phyloP scores from a whole-genome alignment of 352 stramenopile genomes.

The Pythium scleroteichum region DNA sequence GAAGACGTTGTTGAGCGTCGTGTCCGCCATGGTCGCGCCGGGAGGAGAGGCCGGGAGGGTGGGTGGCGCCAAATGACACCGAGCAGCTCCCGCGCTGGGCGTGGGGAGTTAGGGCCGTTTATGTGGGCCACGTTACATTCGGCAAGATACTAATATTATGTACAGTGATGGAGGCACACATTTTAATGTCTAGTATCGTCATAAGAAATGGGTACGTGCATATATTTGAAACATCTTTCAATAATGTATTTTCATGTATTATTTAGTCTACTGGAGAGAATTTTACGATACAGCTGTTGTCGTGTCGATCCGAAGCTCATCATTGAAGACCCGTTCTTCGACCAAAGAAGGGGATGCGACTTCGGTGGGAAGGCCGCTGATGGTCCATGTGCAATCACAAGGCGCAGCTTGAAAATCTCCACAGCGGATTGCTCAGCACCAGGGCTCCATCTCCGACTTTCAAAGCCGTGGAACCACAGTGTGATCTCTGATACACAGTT shows the following conservation, averaged over 20 bases:
- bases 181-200: no score
- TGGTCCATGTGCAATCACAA: background rate
- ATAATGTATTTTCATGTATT: no score
- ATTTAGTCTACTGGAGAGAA: no score
- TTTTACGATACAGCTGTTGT: no score
- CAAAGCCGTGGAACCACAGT: no score
- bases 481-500: no score
- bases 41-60: background rate
- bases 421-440: background rate
- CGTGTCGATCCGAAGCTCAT: no score
- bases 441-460: no score
- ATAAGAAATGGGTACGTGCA: no score
- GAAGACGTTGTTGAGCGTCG: conserved; percentile 85
- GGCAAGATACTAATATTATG: background rate
- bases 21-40: conserved; percentile 48
- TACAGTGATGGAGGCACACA: no score
- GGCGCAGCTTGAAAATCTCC: background rate
- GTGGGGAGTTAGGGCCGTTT: background rate
- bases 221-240: no score
- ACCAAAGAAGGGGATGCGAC: background rate
- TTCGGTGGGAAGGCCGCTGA: background rate
- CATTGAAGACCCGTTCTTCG: no score
- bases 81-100: conserved; percentile 16
- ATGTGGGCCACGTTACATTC: conserved; percentile 4
- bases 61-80: conserved; percentile 22